A percentile compares a stretch with the other conserved stretches of the same genome.
These are phyloP conservation scores for Ochromonas danica DNA, from an alignment of 108 stramenopile species.

Conservation along the genomic window DNA sequence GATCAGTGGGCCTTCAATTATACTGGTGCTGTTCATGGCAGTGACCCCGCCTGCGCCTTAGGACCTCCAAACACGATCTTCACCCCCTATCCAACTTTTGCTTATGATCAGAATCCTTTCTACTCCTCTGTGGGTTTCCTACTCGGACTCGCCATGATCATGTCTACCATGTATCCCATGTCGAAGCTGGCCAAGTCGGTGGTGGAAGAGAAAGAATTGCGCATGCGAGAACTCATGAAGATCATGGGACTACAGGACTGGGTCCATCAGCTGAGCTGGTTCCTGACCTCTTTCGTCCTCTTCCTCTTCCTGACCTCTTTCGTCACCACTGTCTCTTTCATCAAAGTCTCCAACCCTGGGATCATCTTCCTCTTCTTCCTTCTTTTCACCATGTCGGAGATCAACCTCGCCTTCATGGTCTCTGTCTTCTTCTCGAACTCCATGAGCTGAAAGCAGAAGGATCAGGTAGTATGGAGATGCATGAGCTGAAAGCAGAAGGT, in stretches of 20 bases:
- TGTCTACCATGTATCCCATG: constrained; percentile 63
- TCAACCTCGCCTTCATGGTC: constrained; percentile 38
- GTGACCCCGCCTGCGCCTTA: no score
- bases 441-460: no score
- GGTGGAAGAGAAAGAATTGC: constrained; percentile 63
- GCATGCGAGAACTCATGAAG: constrained; percentile 56
- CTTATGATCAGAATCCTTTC: constrained; percentile 60
- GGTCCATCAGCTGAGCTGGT: constrained; percentile 55
- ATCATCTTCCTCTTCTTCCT: constrained; percentile 48
- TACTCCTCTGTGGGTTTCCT: constrained; percentile 58
- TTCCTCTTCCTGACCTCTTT: constrained; percentile 49
- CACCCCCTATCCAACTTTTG: constrained; percentile 60
- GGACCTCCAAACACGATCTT: constrained; percentile 38
- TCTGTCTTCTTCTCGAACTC: constrained; percentile 59
- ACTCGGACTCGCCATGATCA: constrained; percentile 58
- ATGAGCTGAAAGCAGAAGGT: no score
- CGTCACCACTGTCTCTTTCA: constrained; percentile 40
- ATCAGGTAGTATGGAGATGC: no score
- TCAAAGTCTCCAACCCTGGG: constrained; percentile 37
- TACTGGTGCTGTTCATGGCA: no score
- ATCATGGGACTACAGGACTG: constrained; percentile 56
- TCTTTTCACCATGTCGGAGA: constrained; percentile 54
- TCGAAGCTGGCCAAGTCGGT: constrained; percentile 55
- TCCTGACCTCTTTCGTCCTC: constrained; percentile 39
- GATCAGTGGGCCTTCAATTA: no score